A percentile compares a stretch with the other conserved stretches of the same genome.
Conservation (phyloP, 352 stramenopile genomes). For the Peronospora farinosa region DNA sequence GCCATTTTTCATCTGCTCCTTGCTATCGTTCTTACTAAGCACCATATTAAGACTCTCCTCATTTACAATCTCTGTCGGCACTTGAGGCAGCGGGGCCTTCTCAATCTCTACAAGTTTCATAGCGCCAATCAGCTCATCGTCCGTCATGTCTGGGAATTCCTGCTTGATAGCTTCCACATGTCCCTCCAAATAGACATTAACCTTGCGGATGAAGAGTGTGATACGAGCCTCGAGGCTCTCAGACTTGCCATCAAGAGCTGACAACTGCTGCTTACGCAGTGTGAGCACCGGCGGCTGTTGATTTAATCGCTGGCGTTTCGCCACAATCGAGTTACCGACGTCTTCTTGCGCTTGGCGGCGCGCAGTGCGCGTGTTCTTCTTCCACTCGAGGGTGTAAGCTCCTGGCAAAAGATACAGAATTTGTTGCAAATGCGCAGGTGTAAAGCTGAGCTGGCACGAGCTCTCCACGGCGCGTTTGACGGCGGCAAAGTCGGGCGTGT, state of each 20-base stretch:
- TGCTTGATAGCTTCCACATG: constrained; percentile 23
- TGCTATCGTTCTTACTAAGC: constrained; percentile 17
- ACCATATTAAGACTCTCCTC: constrained; percentile 9
- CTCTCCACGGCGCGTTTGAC: constrained; percentile 64
- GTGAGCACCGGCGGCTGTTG: constrained; percentile 44
- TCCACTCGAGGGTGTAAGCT: constrained; percentile 45
- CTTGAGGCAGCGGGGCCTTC: constrained; percentile 27
- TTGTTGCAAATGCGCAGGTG: constrained; percentile 46
- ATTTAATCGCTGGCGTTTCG: constrained; percentile 17
- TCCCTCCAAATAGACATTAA: constrained; percentile 30
- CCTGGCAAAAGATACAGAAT: constrained; percentile 46
- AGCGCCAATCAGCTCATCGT: constrained; percentile 26
- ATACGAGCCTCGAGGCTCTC: constrained; percentile 50
- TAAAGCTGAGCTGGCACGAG: constrained; percentile 57
- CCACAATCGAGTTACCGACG: constrained; percentile 10
- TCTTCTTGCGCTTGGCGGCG: constrained; percentile 20
- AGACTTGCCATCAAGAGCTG: constrained; percentile 14
- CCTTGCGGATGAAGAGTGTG: constrained; percentile 30
- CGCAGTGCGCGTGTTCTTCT: constrained; percentile 29
- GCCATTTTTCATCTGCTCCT: constrained; percentile 4
- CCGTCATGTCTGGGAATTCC: constrained; percentile 28
- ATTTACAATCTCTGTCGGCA: constrained; percentile 9
- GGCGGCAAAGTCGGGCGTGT: constrained; percentile 50
- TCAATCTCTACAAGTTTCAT: constrained; percentile 40
- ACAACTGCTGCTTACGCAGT: constrained; percentile 45